Evolutionary conservation across 257 asterid species (phyloP).

Genomic region (Paulownia fortunei): DNA sequence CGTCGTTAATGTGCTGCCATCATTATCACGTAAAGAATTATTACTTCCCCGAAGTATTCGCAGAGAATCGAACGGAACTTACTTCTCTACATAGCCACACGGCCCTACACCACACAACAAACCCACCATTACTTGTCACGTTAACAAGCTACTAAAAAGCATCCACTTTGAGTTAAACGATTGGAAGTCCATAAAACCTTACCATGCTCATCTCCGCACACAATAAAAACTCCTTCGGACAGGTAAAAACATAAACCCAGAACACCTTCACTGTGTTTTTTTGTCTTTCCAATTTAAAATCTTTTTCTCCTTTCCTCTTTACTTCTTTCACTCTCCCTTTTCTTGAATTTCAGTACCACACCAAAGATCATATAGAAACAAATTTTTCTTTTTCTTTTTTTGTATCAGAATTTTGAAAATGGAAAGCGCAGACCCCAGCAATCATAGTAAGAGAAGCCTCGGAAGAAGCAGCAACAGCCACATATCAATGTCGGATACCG

Average conservation of each 20-base stretch:
- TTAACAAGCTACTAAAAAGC: background rate
- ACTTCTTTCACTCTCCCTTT: background rate
- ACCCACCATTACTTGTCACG: constrained; percentile 24
- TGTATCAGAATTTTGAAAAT: constrained; percentile 19
- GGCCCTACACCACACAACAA: background rate
- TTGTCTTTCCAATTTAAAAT: background rate
- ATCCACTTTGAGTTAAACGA: background rate
- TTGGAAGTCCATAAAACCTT: constrained; percentile 1
- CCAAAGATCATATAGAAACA: background rate
- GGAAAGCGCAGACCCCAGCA: constrained; percentile 44
- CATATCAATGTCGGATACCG: constrained; percentile 77
- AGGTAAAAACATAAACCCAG: constrained; percentile 26
- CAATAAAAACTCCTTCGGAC: constrained; percentile 5
- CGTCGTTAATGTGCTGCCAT: constrained; percentile 8
- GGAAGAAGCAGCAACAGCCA: constrained; percentile 55
- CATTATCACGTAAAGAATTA: constrained; percentile 27
- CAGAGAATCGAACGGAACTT: constrained; percentile 13
- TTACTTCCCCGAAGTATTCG: constrained; percentile 20
- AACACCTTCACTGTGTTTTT: background rate
- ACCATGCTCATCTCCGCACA: background rate
- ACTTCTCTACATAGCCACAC: background rate
- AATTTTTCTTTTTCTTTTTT: background rate
- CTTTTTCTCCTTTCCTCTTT: background rate
- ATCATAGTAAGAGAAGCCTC: constrained; percentile 28
- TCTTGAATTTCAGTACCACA: constrained; percentile 6